Base-by-base conservation (phyloP, 2,329 filamentous ascomycete genomes). In the Phialophora chinensis region DNA sequence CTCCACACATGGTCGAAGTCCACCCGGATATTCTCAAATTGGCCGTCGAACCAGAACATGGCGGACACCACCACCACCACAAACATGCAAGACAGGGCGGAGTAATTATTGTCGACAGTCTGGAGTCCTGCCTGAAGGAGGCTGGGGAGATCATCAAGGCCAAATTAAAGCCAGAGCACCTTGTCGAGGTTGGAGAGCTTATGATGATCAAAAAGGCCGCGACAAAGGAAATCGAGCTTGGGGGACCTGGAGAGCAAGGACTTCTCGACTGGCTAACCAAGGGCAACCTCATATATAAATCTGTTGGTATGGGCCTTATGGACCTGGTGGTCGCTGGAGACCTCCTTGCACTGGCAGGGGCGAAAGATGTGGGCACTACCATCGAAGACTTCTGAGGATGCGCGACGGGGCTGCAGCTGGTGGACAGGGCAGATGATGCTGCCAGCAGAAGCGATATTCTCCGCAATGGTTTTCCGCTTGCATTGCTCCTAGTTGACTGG, bases 121-220 rank as follows among this genome's bases (percentile, higher is more conserved):
- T 96, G 0, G 89, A 92, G 31, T 91, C 91, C 0, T 93, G 90
- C 54, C 77, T 97, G 52, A 88, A 89, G 72, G 92, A 97, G 75
- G 91, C 93, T 0, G 94, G 94, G 0, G 94, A 98, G 80, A 83
- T 98, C 56, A 90, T 96, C 10, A 87, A 92, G 71, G 91, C 92
- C 0, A 88, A 88, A 0, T 81, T 97, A 31, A 83, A 83, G 25
- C 88, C 91, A 0, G 85, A 88, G 54, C 90, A 96, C 72, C 85
- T 97, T 3, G 91, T 97, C 0, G 94, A 97, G 77, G 81, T 97
- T 0, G 94, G 93, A 3, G 93, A 97, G 75, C 81, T 97, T 56
- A 78, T 89, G 67, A 89, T 89, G 86, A 78, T 89, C 72, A 86
- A 85, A 74, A 77, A 83, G 55, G 84, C 86, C 61, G 82, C 82